Base-by-base conservation (phyloP, 257 asterid species). In the Lithospermum erythrorhizon region DNA sequence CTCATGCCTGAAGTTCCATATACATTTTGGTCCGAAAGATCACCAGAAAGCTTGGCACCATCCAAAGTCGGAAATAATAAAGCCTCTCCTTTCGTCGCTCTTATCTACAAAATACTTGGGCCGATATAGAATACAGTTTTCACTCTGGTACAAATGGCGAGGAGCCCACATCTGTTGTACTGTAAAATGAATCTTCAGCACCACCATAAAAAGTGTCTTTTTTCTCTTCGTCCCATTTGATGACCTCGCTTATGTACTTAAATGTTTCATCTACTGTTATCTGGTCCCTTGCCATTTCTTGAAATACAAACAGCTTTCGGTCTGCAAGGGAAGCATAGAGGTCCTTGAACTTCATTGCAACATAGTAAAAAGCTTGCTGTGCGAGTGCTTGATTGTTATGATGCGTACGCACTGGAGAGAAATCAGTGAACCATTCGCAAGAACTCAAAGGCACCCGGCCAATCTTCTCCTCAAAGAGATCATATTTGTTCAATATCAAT, bases 391-490 rank as follows among this genome's bases (percentile, higher is more conserved):
- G 74, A 58, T 60, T 80, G 73, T 71, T 73, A 53, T 68, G 72
- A 52, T 64, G 64, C 19, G 55, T 56, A 61, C 70, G 78, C 30
- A 73, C n/a, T 11, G 95, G 90, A 65, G 80, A 67, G 78, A 84
- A 87, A 64, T 81, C 94, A 2, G 57, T 53, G 59, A 87, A 82
- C 94, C 95, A 84, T 30, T 82, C 82, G 20, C 95, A 87, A 9
- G 69, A 82, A 17, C 74, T 72, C 56, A 84, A 18, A 17, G 95
- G 95, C 72, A 73, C 79, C 27, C n/a, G 67, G 65, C 68, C 56
- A 68, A 84, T 72, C 72, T 79, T 75, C 22, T 77, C 83, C 78
- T 82, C 80, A 25, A 87, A 82, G 53, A 21, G 37, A 49, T 87
- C 85, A 19, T 77, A 81, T 55, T 82, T 79, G 74, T 83, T 84